Evolutionary conservation across 371 early-diverging fungal species (phyloP), one percentile per base, ranked within the genome.

Genomic region (Mortierella sp.): DNA sequence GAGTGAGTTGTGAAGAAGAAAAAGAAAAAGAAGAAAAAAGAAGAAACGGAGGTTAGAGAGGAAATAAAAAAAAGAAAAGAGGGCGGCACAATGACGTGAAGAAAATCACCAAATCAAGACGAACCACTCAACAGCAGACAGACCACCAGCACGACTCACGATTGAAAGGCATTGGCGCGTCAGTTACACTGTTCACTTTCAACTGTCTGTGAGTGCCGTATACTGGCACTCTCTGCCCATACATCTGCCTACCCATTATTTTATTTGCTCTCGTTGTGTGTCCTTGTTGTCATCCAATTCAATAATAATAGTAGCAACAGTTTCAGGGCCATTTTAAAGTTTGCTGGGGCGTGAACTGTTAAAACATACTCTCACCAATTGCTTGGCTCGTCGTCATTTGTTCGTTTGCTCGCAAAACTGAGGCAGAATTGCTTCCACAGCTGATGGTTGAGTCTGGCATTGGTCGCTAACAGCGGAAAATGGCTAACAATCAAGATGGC

Each of bases 321-420:
- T 35, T 32, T n/a, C 54, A 68, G 8, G 21, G n/a, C 49, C 18
- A 43, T 38, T 58, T 76, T 81, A 81, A 46, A 48, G 80, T 81
- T 81, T 73, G 81, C 58, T 81, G 81, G 81, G 81, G 81, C 51
- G 70, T 73, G 56, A 56, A 49, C 35, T 16, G 41, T 41, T 6
- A 41, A 41, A 6, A 41, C 51, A 51, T 51, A 51, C 51, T 21
- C 21, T 51, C 18, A 3, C 16, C 21, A 63, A 4, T 35, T 35
- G 63, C 63, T 7, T 63, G 60, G 32, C 32, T 63, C 29, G 14
- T 32, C 32, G 60, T 18, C 63, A 63, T 63, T 63, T 63, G 35
- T 35, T 63, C 63, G 18, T 41, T 41, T 7, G 7, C 56, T 56
- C n/a, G 21, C 24, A 27, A 27, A 24, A 10, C 12, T n/a, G 56